Evolutionary conservation across 2,329 filamentous ascomycete genomes (phyloP), one percentile per base, ranked within the genome.

Genomic region (Massarina eburnea): DNA sequence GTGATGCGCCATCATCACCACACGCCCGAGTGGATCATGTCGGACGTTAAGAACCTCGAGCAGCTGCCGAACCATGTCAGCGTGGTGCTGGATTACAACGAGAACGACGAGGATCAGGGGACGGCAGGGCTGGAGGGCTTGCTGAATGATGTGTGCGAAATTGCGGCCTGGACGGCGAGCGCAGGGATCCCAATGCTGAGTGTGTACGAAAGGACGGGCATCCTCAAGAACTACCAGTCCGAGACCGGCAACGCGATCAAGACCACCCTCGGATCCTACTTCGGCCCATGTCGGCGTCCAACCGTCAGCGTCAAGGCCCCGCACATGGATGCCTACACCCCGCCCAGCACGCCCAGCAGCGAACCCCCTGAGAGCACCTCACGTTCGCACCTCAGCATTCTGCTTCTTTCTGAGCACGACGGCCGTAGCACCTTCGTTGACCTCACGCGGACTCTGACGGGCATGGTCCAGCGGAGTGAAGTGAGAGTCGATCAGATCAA

Each of bases 1-100:
- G 81, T 97, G 50, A 78, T 95, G 43, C 91, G 92, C 70, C 94
- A 99, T 74, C 95, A 99, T 73, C 94, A 99, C 71, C 88, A 89
- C 41, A 95, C 92, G 1, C 94, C 94, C 7, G 89, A 95, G 66
- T 83, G 96, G 65, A 96, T 99, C 58, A 84, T 86, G 62, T 85
- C 87, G 62, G 94, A 99, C 73, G 86, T 97, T 20, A 83, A 83
- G 67, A 79, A 80, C 8, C 72, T 99, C 46, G 80, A 77, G 46
- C 83, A 86, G 59, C 72, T 95, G 49, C 94, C 94, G 2, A 82
- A 87, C 55, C 94, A 99, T 66, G 71, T 99, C 40, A 96, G 91
- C 64, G 86, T 95, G 9, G 85, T 97, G 43, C 73, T 99, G 47
- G 86, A 85, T 46, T 76, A 89, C 38, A 84, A 92, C 61, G 78